phyloP scores from a whole-genome alignment of 495 filamentous ascomycete genomes.

The Tuber microsphaerosporum region DNA sequence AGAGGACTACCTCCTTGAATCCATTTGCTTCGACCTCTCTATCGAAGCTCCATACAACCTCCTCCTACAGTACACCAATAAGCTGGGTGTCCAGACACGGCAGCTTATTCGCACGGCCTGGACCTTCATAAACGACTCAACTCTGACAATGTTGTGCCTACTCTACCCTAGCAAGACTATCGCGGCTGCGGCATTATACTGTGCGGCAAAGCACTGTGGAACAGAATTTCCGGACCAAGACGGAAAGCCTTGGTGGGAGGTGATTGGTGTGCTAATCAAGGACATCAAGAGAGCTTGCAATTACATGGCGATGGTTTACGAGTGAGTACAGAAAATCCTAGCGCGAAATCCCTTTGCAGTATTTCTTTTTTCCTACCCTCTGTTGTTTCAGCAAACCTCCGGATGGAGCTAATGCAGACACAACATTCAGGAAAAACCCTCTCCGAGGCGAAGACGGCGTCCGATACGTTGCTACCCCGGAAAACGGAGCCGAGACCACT shows the following conservation, averaged over 20 bases:
- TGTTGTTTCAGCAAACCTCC: not conserved
- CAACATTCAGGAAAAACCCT: constrained; percentile 37
- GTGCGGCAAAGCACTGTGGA: constrained; percentile 61
- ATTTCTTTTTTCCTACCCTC: constrained; percentile 45
- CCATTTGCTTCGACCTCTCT: constrained; percentile 86
- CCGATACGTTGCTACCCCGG: constrained; percentile 39
- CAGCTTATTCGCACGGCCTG: constrained; percentile 72
- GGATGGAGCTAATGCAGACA: not conserved
- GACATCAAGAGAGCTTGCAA: constrained; percentile 43
- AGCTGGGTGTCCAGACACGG: constrained; percentile 62
- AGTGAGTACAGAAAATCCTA: constrained; percentile 29
- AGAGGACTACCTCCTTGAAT: constrained; percentile 86
- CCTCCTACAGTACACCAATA: constrained; percentile 67
- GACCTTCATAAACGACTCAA: constrained; percentile 86
- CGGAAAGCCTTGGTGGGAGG: constrained; percentile 83
- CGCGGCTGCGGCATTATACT: constrained; percentile 79
- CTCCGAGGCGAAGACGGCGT: constrained; percentile 37
- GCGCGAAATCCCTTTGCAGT: constrained; percentile 41
- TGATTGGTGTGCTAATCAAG: constrained; percentile 48
- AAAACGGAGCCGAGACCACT: constrained; percentile 36
- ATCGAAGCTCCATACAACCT: constrained; percentile 75
- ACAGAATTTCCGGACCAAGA: constrained; percentile 63
- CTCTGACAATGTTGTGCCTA: constrained; percentile 76
- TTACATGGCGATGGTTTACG: constrained; percentile 42
- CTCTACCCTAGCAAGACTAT: constrained; percentile 70